Conservation (phyloP, 73 alveolate genomes). For the Paramecium caudatum region DNA sequence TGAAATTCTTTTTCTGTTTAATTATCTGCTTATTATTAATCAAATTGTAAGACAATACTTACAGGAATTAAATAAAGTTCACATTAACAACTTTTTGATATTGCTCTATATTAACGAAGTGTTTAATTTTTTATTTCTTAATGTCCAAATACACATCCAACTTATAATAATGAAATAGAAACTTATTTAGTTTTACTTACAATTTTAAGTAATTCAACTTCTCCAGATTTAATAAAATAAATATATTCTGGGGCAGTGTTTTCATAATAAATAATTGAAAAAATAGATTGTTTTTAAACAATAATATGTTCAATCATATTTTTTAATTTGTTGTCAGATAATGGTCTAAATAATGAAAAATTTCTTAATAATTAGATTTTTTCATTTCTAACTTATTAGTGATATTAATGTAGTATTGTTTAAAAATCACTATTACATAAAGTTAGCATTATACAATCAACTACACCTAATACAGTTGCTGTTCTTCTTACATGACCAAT, state of each 20-base stretch:
- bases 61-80: conserved; percentile 53
- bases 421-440: conserved; percentile 37
- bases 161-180: conserved; percentile 30
- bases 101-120: conserved; percentile 45
- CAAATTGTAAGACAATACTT: not conserved
- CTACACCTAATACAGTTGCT: conserved; percentile 40
- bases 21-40: not conserved
- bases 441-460: conserved; percentile 5
- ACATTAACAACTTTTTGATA: conserved; percentile 28
- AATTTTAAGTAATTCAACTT: conserved; percentile 37
- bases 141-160: conserved; percentile 65
- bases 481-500: conserved; percentile 45
- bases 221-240: conserved; percentile 53
- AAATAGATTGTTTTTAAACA: conserved; percentile 1
- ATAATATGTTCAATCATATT: conserved; percentile 22
- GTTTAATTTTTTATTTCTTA: not conserved
- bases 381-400: conserved; percentile 17
- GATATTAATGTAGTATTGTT: not conserved
- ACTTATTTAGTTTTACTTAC: not conserved
- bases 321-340: conserved; percentile 11
- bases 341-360: not conserved
- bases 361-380: not conserved
- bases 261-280: conserved; percentile 53
- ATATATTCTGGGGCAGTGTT: conserved; percentile 40
- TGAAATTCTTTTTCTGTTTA: conserved; percentile 39